Percentiles rank a stretch among this genome's conserved stretches.
Evolutionary conservation across 2,329 filamentous ascomycete species (phyloP).

Genomic region (Aspergillus pseudonomiae): DNA sequence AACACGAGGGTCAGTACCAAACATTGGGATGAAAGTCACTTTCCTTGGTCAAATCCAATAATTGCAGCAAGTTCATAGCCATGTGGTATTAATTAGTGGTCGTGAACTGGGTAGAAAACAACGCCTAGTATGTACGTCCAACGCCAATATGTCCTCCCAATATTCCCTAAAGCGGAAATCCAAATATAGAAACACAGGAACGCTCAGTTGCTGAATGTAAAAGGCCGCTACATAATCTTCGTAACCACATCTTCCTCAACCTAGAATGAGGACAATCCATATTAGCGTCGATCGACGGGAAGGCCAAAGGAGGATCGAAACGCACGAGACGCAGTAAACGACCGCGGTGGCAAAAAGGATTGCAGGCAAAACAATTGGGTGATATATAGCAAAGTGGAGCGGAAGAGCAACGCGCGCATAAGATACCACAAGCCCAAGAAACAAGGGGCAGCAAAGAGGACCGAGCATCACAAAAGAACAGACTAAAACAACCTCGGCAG

Average conservation of each 20-base stretch:
- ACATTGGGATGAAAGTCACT: conserved; percentile 1
- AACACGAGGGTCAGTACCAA: neutral
- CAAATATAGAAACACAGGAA: conserved; percentile 25
- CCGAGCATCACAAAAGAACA: neutral
- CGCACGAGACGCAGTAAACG: conserved; percentile 4
- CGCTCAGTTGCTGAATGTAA: conserved; percentile 21
- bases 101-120: conserved; percentile 21
- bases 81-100: conserved; percentile 38
- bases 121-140: conserved; percentile 36
- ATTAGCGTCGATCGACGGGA: conserved; percentile 41
- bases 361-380: conserved; percentile 2
- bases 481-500: neutral
- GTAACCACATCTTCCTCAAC: conserved; percentile 83
- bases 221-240: conserved; percentile 73
- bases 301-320: neutral
- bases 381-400: conserved; percentile 2
- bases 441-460: neutral
- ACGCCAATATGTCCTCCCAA: conserved; percentile 25
- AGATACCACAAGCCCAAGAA: conserved; percentile 2
- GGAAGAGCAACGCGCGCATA: neutral
- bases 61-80: conserved; percentile 20
- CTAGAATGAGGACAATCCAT: conserved; percentile 55
- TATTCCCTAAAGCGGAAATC: conserved; percentile 13
- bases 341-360: conserved; percentile 2
- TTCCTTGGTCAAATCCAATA: neutral